Evolutionary conservation across 139 green algal genomes (phyloP).

Genomic region (Closterium sp.): DNA sequence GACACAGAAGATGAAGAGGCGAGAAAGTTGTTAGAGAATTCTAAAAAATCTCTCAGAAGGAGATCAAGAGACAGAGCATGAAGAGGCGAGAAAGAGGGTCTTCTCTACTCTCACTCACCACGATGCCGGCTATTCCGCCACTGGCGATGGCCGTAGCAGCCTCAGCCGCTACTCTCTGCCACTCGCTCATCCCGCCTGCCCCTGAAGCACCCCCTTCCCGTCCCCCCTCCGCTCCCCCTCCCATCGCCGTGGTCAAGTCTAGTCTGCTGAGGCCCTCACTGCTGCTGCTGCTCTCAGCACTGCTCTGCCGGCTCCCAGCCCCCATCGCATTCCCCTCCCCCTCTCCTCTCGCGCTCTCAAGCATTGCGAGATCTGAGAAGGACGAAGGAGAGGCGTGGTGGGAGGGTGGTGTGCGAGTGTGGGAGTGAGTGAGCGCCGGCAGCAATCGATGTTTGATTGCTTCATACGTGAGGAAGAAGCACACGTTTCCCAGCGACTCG

Average conservation of each 20-base stretch:
- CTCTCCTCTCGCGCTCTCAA: too few species aligned
- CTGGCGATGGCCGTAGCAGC: constrained; percentile 36
- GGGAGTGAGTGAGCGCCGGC: neutral
- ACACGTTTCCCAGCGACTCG: constrained; percentile 40
- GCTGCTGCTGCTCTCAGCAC: neutral
- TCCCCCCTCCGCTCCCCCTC: neutral
- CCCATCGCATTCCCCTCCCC: neutral
- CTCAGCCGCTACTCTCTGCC: neutral
- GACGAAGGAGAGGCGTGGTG: neutral
- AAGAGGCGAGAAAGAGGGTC: too few species aligned
- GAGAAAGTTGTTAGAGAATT: too few species aligned
- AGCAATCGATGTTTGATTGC: neutral
- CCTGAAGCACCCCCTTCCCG: too few species aligned
- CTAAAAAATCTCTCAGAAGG: neutral
- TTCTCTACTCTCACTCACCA: constrained; percentile 49
- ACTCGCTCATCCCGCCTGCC: neutral
- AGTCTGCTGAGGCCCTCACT: neutral
- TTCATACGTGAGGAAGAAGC: constrained; percentile 45
- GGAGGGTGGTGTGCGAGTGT: neutral
- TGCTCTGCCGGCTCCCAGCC: neutral
- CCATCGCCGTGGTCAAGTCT: neutral
- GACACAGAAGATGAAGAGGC: too few species aligned
- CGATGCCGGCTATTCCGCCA: constrained; percentile 40
- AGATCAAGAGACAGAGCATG: too few species aligned
- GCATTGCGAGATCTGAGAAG: neutral